phyloP scores from a whole-genome alignment of 2,329 filamentous ascomycete genomes.

The Diaporthe humulicola region DNA sequence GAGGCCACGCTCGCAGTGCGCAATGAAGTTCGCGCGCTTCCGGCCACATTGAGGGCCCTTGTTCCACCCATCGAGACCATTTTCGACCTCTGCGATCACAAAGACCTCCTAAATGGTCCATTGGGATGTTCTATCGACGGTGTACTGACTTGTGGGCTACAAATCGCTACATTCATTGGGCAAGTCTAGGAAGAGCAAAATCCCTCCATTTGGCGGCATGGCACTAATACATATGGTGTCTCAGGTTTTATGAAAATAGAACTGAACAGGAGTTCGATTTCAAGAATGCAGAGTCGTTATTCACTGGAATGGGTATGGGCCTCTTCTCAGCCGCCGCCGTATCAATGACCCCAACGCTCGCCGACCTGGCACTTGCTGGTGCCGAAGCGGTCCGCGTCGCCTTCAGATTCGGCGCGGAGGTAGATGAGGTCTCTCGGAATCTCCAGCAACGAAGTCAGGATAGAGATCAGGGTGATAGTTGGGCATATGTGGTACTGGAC shows the following conservation, averaged over 20 bases:
- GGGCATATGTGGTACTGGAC: constrained; percentile 57
- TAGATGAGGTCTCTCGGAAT: constrained; percentile 56
- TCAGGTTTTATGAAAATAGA: too few relatives aligned
- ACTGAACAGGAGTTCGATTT: constrained; percentile 45
- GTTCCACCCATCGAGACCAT: constrained; percentile 54
- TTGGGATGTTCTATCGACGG: constrained; percentile 60
- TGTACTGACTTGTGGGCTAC: constrained; percentile 53
- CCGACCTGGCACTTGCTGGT: constrained; percentile 55
- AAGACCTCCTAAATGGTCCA: constrained; percentile 53
- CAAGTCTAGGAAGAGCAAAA: too few relatives aligned
- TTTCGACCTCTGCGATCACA: constrained; percentile 49
- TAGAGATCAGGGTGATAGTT: constrained; percentile 47
- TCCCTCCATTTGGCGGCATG: too few relatives aligned
- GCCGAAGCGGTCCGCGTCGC: constrained; percentile 57
- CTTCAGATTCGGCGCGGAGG: constrained; percentile 60
- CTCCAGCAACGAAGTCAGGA: constrained; percentile 52
- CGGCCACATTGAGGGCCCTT: constrained; percentile 44
- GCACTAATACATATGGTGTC: too few relatives aligned
- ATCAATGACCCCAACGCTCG: constrained; percentile 53
- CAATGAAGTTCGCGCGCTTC: constrained; percentile 53
- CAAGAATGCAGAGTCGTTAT: constrained; percentile 44
- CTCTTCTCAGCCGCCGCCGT: constrained; percentile 57
- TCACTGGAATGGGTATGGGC: constrained; percentile 59
- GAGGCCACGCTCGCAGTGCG: constrained; percentile 55
- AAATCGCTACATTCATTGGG: constrained; percentile 60